Evolutionary conservation across 768 basidiomycete species (phyloP).

Genomic region (Suillus luteus): DNA sequence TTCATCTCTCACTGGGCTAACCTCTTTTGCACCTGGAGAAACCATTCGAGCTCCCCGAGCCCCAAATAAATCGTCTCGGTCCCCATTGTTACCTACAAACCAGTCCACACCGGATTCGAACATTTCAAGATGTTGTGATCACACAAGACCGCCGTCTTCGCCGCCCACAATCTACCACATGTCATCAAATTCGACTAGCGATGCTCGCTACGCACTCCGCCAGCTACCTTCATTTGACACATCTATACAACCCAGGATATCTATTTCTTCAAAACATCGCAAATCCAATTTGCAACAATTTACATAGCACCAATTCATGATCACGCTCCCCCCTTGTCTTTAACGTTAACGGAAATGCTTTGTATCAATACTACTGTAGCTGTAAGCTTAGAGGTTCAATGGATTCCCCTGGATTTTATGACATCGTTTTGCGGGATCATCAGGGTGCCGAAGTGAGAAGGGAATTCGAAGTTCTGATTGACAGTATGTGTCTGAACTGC

Average conservation of each 20-base stretch:
- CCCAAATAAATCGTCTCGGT: conserved; percentile 17
- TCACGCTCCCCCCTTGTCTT: background rate
- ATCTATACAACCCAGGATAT: background rate
- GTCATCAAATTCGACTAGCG: background rate
- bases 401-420: background rate
- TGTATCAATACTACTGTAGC: conserved; percentile 17
- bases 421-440: background rate
- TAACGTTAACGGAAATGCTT: conserved; percentile 11
- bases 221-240: conserved; percentile 16
- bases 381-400: conserved; percentile 7
- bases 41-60: conserved; percentile 41
- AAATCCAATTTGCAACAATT: background rate
- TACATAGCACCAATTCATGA: background rate
- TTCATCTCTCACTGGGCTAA: conserved; percentile 40
- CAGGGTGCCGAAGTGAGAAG: background rate
- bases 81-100: conserved; percentile 30
- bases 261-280: conserved; percentile 5
- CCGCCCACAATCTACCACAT: conserved; percentile 5
- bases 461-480: background rate
- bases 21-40: conserved; percentile 37
- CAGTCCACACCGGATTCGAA: conserved; percentile 21
- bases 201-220: conserved; percentile 12
- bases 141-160: background rate
- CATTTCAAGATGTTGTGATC: conserved; percentile 15
- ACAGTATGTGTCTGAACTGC: background rate